Evolutionary conservation across 495 filamentous ascomycete species (phyloP).

Genomic region (Rusavskia elegans): DNA sequence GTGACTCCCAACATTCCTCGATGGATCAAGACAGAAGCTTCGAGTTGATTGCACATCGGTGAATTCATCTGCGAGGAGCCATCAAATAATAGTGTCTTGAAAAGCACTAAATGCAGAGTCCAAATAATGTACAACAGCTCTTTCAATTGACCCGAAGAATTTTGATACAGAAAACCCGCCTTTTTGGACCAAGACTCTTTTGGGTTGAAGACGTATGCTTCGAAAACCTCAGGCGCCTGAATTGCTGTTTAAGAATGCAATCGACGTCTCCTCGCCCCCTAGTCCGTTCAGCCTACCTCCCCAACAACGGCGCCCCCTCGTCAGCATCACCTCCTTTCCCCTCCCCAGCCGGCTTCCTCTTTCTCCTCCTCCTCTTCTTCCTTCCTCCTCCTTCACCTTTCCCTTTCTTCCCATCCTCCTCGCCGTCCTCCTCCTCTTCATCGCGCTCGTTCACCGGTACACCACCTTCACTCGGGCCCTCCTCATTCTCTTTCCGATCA

Average conservation of each 20-base stretch:
- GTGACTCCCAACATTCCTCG: too few species aligned
- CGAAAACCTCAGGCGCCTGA: too few species aligned
- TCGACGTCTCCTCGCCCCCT: neutral
- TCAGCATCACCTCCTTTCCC: neutral
- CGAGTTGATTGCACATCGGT: too few species aligned
- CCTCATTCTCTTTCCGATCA: neutral
- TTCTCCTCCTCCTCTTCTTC: neutral
- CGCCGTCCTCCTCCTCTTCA: conserved; percentile 11
- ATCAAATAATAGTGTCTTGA: too few species aligned
- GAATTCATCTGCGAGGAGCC: too few species aligned
- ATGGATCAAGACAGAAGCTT: too few species aligned
- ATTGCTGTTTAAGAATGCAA: too few species aligned
- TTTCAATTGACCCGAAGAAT: too few species aligned
- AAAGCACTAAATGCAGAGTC: too few species aligned
- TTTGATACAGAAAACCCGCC: neutral
- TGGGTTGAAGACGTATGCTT: too few species aligned
- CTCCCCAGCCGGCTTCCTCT: neutral
- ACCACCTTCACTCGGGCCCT: conserved; percentile 7
- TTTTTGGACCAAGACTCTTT: too few species aligned
- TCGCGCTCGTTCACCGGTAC: conserved; percentile 14
- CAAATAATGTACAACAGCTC: too few species aligned
- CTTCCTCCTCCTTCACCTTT: conserved; percentile 13
- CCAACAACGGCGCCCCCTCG: neutral
- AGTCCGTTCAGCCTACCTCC: neutral
- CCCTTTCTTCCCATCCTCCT: conserved; percentile 28